Conservation (phyloP, 441 rosid species). For the Euphorbia corollata region DNA sequence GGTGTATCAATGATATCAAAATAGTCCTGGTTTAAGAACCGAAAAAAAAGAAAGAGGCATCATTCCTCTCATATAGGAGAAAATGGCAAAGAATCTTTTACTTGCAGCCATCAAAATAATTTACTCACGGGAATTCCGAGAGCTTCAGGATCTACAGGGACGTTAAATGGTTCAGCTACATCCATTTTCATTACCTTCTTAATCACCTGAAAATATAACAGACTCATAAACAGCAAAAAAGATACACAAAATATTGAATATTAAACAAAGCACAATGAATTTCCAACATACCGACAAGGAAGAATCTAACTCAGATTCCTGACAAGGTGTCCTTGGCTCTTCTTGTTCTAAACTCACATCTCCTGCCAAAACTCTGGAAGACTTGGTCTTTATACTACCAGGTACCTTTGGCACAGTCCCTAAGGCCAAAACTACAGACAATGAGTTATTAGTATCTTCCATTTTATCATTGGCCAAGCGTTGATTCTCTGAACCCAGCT, state of each 20-base stretch:
- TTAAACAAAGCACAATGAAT: constrained; percentile 2
- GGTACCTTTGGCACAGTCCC: constrained; percentile 53
- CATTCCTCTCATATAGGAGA: no score
- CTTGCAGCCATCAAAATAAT: no score
- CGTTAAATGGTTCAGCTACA: constrained; percentile 87
- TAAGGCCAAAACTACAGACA: constrained; percentile 37
- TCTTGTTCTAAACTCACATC: constrained; percentile 35
- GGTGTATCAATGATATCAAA: constrained; percentile 89
- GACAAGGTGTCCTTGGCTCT: constrained; percentile 34
- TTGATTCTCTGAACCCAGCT: constrained; percentile 41
- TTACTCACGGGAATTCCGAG: constrained; percentile 90
- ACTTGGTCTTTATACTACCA: constrained; percentile 76
- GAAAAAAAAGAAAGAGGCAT: not conserved
- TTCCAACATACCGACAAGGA: constrained; percentile 48
- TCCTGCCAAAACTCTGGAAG: constrained; percentile 31
- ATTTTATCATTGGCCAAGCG: constrained; percentile 38
- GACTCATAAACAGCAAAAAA: not conserved
- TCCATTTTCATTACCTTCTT: constrained; percentile 98
- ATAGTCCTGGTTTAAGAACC: constrained; percentile 52
- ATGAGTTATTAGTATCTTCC: constrained; percentile 51
- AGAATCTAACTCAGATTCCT: constrained; percentile 52
- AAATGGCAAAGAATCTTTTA: no score
- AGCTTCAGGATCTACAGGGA: constrained; percentile 90
- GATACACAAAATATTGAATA: not conserved
- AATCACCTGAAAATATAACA: constrained; percentile 43